phyloP scores from a whole-genome alignment of 2,329 filamentous ascomycete species.

The Sarocladiaceae sp. region DNA sequence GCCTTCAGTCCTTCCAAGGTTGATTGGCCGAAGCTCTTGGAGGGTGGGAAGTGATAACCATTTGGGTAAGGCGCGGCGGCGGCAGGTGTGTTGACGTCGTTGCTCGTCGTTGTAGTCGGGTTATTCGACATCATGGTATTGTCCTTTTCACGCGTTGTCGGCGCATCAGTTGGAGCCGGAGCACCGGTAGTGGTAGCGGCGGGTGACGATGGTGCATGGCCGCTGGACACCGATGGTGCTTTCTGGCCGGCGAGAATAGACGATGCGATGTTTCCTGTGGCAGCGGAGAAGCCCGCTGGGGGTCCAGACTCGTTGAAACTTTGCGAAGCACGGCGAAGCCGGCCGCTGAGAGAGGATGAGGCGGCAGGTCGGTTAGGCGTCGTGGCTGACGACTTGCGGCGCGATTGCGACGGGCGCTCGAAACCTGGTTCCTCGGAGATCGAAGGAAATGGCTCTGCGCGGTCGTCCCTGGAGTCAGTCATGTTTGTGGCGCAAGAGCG shows the following conservation, averaged over 20 bases:
- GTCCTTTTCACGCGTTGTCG: conserved; percentile 11
- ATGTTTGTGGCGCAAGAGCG: neutral
- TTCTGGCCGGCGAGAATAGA: conserved; percentile 27
- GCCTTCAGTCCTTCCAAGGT: conserved; percentile 52
- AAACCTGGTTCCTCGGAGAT: conserved; percentile 14
- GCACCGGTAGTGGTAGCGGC: conserved; percentile 15
- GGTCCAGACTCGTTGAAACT: conserved; percentile 42
- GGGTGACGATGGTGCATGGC: conserved; percentile 11
- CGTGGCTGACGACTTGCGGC: conserved; percentile 2
- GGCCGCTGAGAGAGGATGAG: conserved; percentile 27
- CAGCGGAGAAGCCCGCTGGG: conserved; percentile 43
- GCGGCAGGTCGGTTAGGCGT: conserved; percentile 17
- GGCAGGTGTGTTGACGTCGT: conserved; percentile 19
- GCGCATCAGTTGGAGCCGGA: conserved; percentile 10
- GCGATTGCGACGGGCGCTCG: conserved; percentile 10
- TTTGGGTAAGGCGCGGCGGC: conserved; percentile 48
- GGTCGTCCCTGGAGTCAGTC: conserved; percentile 9
- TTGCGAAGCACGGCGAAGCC: conserved; percentile 27
- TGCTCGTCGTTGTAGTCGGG: conserved; percentile 13
- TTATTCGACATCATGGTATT: conserved; percentile 15
- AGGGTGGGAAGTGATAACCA: conserved; percentile 62
- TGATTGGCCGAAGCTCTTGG: conserved; percentile 55
- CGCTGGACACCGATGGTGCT: neutral
- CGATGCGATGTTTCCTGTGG: conserved; percentile 41
- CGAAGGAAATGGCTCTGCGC: conserved; percentile 23